These are phyloP conservation scores for Colletotrichum incanum DNA, from an alignment of 2,329 filamentous ascomycete genomes.

Conservation along the genomic window DNA sequence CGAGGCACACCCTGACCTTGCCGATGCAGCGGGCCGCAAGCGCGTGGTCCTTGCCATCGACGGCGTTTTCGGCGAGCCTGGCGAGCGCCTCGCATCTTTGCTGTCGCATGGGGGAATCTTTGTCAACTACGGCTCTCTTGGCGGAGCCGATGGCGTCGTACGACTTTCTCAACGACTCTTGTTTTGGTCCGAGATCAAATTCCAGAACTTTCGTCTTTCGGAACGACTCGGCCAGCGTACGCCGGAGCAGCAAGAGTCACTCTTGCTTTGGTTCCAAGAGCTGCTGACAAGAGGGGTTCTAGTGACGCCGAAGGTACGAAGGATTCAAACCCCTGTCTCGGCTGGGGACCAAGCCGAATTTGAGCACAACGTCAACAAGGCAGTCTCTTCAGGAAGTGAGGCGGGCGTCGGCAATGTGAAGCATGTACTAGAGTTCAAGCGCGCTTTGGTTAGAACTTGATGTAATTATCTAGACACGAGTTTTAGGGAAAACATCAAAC, in stretches of 20 bases:
- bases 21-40: constrained; percentile 8
- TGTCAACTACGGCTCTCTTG: constrained; percentile 44
- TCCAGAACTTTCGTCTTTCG: constrained; percentile 28
- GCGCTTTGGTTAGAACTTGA: background rate
- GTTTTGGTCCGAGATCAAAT: constrained; percentile 12
- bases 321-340: background rate
- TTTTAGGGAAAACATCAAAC: no score
- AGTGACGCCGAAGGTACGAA: background rate
- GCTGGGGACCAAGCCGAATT: background rate
- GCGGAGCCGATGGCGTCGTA: constrained; percentile 18
- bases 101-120: constrained; percentile 43
- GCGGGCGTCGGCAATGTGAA: background rate
- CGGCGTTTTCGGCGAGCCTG: constrained; percentile 43
- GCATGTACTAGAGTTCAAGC: background rate
- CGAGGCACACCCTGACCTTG: background rate
- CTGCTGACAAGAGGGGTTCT: background rate
- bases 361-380: background rate
- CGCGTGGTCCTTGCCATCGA: constrained; percentile 42
- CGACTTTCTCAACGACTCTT: constrained; percentile 11
- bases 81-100: constrained; percentile 34
- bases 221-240: background rate
- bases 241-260: background rate
- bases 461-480: background rate
- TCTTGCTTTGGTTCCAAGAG: constrained; percentile 1
- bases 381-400: background rate